phyloP scores from a whole-genome alignment of 2,329 filamentous ascomycete species.

The Podosphaera fusca region DNA sequence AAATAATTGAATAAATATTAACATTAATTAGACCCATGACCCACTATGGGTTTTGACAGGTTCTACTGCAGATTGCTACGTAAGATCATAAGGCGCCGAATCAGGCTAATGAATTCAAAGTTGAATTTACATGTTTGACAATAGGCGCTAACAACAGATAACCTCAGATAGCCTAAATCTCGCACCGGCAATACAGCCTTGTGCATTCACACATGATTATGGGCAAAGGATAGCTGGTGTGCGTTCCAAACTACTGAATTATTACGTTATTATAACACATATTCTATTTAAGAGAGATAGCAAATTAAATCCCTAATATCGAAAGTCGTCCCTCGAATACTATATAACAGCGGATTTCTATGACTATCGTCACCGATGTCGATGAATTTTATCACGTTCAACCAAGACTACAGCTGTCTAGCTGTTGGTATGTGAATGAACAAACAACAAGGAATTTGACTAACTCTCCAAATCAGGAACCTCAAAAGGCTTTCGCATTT shows the following conservation, averaged over 20 bases:
- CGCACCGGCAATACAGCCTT: no score
- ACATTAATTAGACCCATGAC: no score
- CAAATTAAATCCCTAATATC: background rate
- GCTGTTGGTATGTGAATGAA: conserved; percentile 50
- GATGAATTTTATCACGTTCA: conserved; percentile 97
- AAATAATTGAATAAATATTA: no score
- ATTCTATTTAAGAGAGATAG: background rate
- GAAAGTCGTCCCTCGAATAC: background rate
- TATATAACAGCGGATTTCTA: background rate
- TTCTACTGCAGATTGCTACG: no score
- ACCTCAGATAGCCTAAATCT: no score
- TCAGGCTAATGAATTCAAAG: no score
- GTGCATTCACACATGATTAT: no score
- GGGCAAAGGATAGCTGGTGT: no score
- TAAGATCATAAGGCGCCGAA: no score
- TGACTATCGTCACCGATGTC: conserved; percentile 26
- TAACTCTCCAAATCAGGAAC: conserved; percentile 35
- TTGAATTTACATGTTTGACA: no score
- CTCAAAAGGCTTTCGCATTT: conserved; percentile 83
- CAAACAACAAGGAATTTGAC: background rate
- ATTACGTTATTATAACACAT: background rate
- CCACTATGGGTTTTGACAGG: no score
- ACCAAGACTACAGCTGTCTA: conserved; percentile 93
- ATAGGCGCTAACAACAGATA: no score
- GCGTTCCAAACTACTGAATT: background rate